phyloP scores from a whole-genome alignment of 2,329 filamentous ascomycete species.

The Zymoseptoria crescenta region DNA sequence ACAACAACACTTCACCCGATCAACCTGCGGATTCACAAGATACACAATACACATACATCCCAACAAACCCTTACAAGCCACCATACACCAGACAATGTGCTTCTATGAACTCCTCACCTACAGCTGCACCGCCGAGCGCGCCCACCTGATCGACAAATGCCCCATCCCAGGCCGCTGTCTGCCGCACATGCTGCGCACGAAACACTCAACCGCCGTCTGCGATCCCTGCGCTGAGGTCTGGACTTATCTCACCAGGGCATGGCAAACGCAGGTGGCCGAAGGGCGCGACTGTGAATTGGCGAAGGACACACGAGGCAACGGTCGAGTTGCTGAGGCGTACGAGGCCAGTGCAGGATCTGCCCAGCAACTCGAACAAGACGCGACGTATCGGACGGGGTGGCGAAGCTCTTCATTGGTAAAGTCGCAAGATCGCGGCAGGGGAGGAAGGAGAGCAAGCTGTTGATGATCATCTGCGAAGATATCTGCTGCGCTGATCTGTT shows the following conservation, averaged over 20 bases:
- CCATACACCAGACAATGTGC: conserved; percentile 6
- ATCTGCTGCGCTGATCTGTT: too few species aligned
- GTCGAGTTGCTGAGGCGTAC: too few species aligned
- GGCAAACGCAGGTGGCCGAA: background rate
- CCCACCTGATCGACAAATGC: conserved; percentile 6
- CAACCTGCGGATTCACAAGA: background rate
- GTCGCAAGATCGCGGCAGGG: too few species aligned
- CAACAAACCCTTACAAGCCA: background rate
- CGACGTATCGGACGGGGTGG: too few species aligned
- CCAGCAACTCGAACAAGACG: too few species aligned
- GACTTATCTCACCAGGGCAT: background rate
- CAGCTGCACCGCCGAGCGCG: conserved; percentile 10
- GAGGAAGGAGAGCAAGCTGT: background rate
- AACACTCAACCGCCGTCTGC: conserved; percentile 9
- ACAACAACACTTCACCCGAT: background rate
- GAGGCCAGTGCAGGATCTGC: too few species aligned
- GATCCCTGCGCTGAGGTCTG: conserved; percentile 9
- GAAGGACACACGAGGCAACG: background rate
- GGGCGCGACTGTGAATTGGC: background rate
- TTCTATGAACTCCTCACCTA: conserved; percentile 10
- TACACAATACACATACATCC: background rate
- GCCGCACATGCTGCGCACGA: conserved; percentile 4
- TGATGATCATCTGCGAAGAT: background rate
- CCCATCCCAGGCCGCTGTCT: conserved; percentile 2
- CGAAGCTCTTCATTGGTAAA: too few species aligned